Evolutionary conservation across 768 basidiomycete species (phyloP).

Genomic region (Hygrocybe coccinea): DNA sequence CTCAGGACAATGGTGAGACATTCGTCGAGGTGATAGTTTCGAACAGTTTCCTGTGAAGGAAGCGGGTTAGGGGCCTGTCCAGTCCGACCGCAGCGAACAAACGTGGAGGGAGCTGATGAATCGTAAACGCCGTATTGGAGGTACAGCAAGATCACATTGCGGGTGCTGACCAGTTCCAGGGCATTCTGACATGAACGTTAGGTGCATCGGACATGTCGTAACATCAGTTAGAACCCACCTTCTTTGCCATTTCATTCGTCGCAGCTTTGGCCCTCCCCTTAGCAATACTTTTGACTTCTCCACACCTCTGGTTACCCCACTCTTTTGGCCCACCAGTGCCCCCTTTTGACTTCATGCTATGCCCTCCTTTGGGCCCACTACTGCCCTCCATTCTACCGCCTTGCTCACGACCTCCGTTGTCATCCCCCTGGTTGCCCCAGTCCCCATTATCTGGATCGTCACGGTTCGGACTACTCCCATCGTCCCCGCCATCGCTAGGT

Average conservation of each 20-base stretch:
- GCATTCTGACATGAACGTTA: neutral
- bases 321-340: neutral
- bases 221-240: too few relatives aligned
- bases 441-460: neutral
- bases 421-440: neutral
- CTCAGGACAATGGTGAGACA: slow-evolving; percentile 16
- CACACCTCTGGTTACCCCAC: too few relatives aligned
- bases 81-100: neutral
- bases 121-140: slow-evolving; percentile 3
- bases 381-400: too few relatives aligned
- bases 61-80: neutral
- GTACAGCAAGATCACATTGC: slow-evolving; percentile 1
- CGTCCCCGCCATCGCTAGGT: neutral
- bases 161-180: neutral
- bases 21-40: slow-evolving; percentile 10
- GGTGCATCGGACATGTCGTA: neutral
- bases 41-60: slow-evolving; percentile 8
- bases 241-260: slow-evolving; percentile 2
- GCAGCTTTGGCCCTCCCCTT: neutral
- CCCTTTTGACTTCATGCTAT: too few relatives aligned
- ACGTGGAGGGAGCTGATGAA: slow-evolving; percentile 4
- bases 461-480: neutral
- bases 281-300: too few relatives aligned
- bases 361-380: too few relatives aligned
- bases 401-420: neutral